phyloP scores from a whole-genome alignment of 805 yeast species.

The Candida stauntonica region DNA sequence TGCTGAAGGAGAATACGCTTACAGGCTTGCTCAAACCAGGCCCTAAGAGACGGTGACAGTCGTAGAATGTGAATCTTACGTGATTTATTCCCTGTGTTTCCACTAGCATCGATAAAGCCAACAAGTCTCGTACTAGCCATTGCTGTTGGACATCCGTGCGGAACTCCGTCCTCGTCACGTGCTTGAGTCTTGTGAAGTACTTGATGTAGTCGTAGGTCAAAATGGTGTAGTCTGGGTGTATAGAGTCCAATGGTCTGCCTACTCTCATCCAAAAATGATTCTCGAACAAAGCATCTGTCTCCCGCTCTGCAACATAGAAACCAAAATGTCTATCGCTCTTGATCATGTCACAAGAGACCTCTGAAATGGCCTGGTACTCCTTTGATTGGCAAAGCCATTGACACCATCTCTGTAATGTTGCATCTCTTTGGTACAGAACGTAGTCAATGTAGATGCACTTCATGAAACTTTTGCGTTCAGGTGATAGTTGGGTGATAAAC shows the following conservation, averaged over 20 bases:
- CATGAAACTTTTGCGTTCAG: neutral
- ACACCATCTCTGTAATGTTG: neutral
- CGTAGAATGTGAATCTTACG: neutral
- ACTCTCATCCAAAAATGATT: slow-evolving; percentile 2
- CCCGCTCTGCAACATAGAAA: neutral
- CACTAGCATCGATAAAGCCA: neutral
- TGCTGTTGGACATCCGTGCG: neutral
- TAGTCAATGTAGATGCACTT: neutral
- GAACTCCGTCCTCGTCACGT: neutral
- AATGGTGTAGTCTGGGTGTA: neutral
- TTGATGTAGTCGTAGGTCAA: slow-evolving; percentile 1
- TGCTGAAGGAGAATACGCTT: neutral
- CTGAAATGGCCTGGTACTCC: neutral
- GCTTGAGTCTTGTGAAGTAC: neutral
- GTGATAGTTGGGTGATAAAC: neutral
- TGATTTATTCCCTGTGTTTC: neutral
- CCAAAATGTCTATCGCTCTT: neutral
- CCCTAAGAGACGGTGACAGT: neutral
- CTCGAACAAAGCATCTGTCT: slow-evolving; percentile 1
- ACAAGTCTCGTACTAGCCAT: neutral
- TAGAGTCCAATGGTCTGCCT: neutral
- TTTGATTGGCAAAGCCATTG: neutral
- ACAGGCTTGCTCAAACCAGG: neutral
- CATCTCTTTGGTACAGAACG: neutral
- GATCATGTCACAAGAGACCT: neutral